phyloP scores from a whole-genome alignment of 495 filamentous ascomycete genomes.

The Bacidia gigantensis region DNA sequence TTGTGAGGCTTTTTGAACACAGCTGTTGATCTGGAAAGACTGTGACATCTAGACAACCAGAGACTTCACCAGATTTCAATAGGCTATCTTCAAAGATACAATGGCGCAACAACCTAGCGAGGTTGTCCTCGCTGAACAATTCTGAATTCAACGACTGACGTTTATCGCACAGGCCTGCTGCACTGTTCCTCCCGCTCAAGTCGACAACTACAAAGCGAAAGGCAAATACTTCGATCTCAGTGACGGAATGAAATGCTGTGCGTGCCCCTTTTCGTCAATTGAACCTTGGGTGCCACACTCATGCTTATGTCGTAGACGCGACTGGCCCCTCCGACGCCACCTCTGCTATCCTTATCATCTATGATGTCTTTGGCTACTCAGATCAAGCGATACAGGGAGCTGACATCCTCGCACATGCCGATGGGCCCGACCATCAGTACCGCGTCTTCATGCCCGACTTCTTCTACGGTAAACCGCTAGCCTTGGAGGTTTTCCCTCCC shows the following conservation, averaged over 20 bases:
- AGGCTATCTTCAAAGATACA: neutral
- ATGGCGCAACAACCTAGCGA: constrained; percentile 10
- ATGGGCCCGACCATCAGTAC: constrained; percentile 35
- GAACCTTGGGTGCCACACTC: neutral
- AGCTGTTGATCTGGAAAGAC: too few species aligned
- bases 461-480: constrained; percentile 36
- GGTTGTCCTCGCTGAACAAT: neutral
- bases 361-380: constrained; percentile 46
- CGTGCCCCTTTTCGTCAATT: constrained; percentile 10
- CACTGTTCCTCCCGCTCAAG: constrained; percentile 41
- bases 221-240: constrained; percentile 44
- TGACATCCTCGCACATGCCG: constrained; percentile 38
- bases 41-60: too few species aligned
- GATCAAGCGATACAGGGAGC: constrained; percentile 43
- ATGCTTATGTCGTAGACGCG: constrained; percentile 26
- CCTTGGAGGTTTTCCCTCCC: constrained; percentile 52
- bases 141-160: neutral
- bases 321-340: constrained; percentile 37
- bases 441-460: constrained; percentile 46
- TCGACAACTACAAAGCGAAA: constrained; percentile 44
- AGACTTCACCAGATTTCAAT: too few species aligned
- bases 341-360: constrained; percentile 40
- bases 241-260: constrained; percentile 50
- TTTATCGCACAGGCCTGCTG: constrained; percentile 22
- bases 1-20: too few species aligned